phyloP scores from a whole-genome alignment of 345 rosid species.

The Psidium guajava region DNA sequence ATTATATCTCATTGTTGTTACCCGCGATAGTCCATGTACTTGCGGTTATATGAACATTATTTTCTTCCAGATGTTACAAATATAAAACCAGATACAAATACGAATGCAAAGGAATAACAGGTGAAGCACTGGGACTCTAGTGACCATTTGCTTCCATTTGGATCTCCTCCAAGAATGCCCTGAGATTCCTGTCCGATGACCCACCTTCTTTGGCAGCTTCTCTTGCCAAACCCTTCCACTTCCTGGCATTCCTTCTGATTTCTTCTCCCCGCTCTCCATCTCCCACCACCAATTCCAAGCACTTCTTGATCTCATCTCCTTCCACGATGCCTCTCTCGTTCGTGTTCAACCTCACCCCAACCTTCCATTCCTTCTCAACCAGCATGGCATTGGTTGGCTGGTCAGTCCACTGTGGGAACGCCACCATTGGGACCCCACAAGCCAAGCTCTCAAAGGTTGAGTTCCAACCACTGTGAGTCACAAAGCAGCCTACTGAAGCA shows the following conservation, averaged over 20 bases:
- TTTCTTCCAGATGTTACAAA: not conserved
- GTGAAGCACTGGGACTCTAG: not conserved
- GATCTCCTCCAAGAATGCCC: not conserved
- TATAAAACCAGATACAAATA: not conserved
- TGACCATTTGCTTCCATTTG: not conserved
- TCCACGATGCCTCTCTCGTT: conserved; percentile 36
- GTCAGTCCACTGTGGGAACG: conserved; percentile 53
- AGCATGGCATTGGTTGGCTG: conserved; percentile 54
- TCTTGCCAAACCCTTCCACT: conserved; percentile 42
- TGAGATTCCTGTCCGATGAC: conserved; percentile 38
- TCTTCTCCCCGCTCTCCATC: conserved; percentile 20
- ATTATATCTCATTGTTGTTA: not conserved
- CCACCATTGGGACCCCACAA: conserved; percentile 47
- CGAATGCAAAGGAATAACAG: not conserved
- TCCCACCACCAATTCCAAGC: conserved; percentile 48
- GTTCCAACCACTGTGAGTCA: conserved; percentile 76
- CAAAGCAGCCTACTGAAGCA: conserved; percentile 42
- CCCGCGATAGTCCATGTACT: not conserved
- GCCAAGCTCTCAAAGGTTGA: conserved; percentile 58
- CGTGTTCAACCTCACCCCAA: conserved; percentile 33
- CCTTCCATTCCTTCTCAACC: conserved; percentile 44
- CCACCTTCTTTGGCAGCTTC: conserved; percentile 40
- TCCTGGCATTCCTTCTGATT: conserved; percentile 22
- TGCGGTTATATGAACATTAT: not conserved
- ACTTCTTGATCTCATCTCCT: conserved; percentile 41